Conservation (phyloP, 78 protist genomes). For the Dictyostelium intermedium region DNA sequence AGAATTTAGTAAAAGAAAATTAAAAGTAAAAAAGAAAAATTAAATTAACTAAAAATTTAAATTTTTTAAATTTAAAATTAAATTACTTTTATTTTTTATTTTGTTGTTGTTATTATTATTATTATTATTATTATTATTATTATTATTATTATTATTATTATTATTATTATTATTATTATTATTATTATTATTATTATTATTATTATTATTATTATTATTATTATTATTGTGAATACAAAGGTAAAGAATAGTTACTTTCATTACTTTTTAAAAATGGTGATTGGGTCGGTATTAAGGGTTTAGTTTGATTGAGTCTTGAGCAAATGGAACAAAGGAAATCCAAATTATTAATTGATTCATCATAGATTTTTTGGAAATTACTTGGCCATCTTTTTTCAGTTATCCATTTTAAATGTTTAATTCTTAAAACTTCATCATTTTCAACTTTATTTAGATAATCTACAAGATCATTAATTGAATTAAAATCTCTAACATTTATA, state of each 20-base stretch:
- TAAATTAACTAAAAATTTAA: too few relatives aligned
- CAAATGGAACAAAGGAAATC: not conserved
- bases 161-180: too few relatives aligned
- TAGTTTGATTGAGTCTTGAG: not conserved
- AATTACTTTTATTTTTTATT: too few relatives aligned
- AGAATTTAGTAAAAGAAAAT: too few relatives aligned
- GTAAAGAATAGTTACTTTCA: not conserved
- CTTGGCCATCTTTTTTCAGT: not conserved
- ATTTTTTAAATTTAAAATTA: too few relatives aligned
- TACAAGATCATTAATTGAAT: not conserved
- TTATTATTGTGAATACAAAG: too few relatives aligned
- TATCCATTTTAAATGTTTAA: constrained; percentile 42
- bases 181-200: too few relatives aligned
- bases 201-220: too few relatives aligned
- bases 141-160: too few relatives aligned
- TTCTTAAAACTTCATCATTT: not conserved
- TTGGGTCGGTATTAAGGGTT: not conserved
- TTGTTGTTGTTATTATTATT: too few relatives aligned
- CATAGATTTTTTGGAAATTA: not conserved
- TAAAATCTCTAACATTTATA: constrained; percentile 22
- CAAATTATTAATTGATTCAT: not conserved
- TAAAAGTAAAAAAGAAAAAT: too few relatives aligned
- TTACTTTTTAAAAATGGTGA: not conserved
- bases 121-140: too few relatives aligned
- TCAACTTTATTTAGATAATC: not conserved